Percentiles rank a stretch among this genome's conserved stretches.
Conservation (phyloP, 257 asterid genomes). For the Ajuga chamaepitys region DNA sequence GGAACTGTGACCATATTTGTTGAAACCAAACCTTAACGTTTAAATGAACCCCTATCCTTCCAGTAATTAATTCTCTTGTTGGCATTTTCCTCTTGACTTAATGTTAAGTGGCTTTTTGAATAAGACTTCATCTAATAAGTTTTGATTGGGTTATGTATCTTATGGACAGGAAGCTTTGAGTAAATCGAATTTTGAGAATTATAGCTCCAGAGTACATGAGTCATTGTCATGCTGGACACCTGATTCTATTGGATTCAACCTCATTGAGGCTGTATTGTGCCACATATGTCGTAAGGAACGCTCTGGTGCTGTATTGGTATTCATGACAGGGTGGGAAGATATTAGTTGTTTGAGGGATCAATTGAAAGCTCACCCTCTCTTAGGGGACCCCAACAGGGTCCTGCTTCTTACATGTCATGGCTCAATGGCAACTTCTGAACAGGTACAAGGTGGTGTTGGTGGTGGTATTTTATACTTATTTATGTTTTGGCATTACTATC, state of each 20-base stretch:
- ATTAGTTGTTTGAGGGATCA: slow-evolving; percentile 95
- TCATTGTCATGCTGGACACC: slow-evolving; percentile 88
- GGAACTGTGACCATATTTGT: background rate
- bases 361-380: slow-evolving; percentile 91
- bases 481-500: background rate
- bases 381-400: slow-evolving; percentile 97
- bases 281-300: slow-evolving; percentile 97
- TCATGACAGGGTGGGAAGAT: slow-evolving; percentile 99
- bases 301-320: slow-evolving; percentile 85
- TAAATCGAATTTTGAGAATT: slow-evolving; percentile 77
- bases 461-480: background rate
- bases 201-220: slow-evolving; percentile 77
- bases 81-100: too few relatives aligned
- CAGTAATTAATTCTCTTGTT: too few relatives aligned
- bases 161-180: slow-evolving; percentile 69
- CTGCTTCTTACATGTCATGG: slow-evolving; percentile 90
- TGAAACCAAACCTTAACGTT: background rate
- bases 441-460: slow-evolving; percentile 40
- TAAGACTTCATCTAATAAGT: slow-evolving; percentile 7
- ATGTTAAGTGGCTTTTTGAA: slow-evolving; percentile 1
- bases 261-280: slow-evolving; percentile 90
- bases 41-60: background rate
- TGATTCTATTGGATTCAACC: slow-evolving; percentile 88
- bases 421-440: slow-evolving; percentile 96
- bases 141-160: slow-evolving; percentile 11